Percentiles rank a stretch among this genome's conserved stretches.
Evolutionary conservation across 2,329 filamentous ascomycete species (phyloP).

Genomic region (Epichloe brachyelytri): DNA sequence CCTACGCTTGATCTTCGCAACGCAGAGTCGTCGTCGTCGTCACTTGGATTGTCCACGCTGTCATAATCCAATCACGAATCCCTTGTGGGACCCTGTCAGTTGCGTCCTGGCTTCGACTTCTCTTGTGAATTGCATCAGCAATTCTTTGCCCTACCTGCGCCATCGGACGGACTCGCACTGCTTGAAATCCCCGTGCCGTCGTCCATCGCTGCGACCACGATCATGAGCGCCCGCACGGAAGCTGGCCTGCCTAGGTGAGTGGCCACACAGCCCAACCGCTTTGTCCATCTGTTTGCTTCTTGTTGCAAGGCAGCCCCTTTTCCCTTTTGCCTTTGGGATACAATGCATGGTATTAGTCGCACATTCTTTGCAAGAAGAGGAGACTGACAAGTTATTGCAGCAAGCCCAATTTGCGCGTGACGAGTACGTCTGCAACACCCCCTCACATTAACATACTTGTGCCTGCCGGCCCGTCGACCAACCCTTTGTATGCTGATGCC

Average conservation of each 20-base stretch:
- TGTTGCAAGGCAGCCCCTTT: neutral
- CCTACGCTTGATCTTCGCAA: slow-evolving; percentile 2
- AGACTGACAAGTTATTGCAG: slow-evolving; percentile 30
- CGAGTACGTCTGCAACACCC: slow-evolving; percentile 49
- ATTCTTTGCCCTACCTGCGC: neutral
- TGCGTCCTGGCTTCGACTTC: neutral
- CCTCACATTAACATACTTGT: slow-evolving; percentile 7
- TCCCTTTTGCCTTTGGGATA: neutral
- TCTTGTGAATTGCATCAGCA: slow-evolving; percentile 9
- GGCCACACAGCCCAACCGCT: slow-evolving; percentile 3
- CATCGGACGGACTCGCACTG: neutral
- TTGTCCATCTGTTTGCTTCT: slow-evolving; percentile 3
- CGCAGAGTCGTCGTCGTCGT: slow-evolving; percentile 5
- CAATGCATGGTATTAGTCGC: neutral
- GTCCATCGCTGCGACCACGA: slow-evolving; percentile 3
- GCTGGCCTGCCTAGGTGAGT: slow-evolving; percentile 24
- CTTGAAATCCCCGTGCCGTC: neutral
- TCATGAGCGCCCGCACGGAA: slow-evolving; percentile 22
- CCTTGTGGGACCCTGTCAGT: neutral
- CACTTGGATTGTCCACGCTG: slow-evolving; percentile 2
- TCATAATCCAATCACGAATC: slow-evolving; percentile 2
- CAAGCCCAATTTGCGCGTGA: slow-evolving; percentile 81
- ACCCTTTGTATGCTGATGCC: slow-evolving; percentile 20
- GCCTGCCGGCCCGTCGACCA: slow-evolving; percentile 1
- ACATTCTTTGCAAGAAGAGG: neutral